Percentiles rank a stretch among this genome's conserved stretches.
Evolutionary conservation across 1,139 yeast species (phyloP).

Genomic region (Blastobotrys buckinghamii): DNA sequence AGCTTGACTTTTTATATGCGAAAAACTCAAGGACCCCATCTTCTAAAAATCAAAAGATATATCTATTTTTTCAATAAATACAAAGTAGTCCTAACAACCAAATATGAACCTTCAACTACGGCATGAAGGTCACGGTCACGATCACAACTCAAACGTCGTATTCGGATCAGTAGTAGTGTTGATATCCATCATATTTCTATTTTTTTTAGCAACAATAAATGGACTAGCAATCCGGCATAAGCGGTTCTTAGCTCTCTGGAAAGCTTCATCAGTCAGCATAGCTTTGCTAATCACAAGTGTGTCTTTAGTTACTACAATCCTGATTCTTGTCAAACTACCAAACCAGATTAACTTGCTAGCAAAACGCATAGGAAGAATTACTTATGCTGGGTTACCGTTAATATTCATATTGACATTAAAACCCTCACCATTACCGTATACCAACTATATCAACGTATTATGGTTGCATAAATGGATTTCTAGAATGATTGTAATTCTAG

Average conservation of each 20-base stretch:
- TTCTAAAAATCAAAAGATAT: no score
- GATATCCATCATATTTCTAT: constrained; percentile 32
- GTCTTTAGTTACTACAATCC: constrained; percentile 15
- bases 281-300: no score
- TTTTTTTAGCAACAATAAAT: constrained; percentile 7
- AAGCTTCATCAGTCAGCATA: no score
- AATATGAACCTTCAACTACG: constrained; percentile 16
- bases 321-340: constrained; percentile 15
- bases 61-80: no score
- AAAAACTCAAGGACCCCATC: no score
- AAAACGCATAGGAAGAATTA: constrained; percentile 45
- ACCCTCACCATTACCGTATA: constrained; percentile 52
- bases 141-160: constrained; percentile 33
- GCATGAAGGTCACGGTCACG: constrained; percentile 34
- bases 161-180: constrained; percentile 45
- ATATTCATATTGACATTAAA: constrained; percentile 54
- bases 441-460: constrained; percentile 51
- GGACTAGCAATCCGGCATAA: no score
- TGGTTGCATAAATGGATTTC: constrained; percentile 78
- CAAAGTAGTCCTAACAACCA: background rate
- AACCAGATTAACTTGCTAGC: constrained; percentile 22
- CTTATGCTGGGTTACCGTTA: constrained; percentile 62
- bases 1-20: no score
- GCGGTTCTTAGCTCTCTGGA: no score
- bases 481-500: constrained; percentile 50